These are phyloP conservation scores for Brassica incana DNA, from an alignment of 345 rosid genomes.

Conservation along the genomic window DNA sequence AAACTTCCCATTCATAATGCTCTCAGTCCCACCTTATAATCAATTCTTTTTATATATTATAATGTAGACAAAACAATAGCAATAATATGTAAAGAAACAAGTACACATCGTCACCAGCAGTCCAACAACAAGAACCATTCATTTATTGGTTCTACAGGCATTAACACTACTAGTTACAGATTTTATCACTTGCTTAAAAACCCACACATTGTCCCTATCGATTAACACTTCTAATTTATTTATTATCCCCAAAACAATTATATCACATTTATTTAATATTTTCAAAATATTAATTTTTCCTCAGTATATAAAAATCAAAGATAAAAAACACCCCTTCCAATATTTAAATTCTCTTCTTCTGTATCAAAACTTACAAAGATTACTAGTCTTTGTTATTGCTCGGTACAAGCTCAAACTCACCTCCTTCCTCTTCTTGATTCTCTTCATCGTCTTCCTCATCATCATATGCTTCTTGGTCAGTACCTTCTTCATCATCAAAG, in stretches of 20 bases:
- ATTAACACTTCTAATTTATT: conserved; percentile 1
- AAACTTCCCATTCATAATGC: too few relatives aligned
- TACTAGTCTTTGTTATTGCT: conserved; percentile 31
- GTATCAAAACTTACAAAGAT: conserved; percentile 35
- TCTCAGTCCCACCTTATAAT: conserved; percentile 23
- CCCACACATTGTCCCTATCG: conserved; percentile 23
- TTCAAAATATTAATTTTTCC: conserved; percentile 13
- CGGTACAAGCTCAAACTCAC: conserved; percentile 59
- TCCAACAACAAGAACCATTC: conserved; percentile 26
- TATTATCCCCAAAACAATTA: conserved; percentile 14
- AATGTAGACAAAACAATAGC: conserved; percentile 30
- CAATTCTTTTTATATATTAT: neutral
- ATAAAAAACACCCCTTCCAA: conserved; percentile 27
- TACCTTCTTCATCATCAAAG: conserved; percentile 48
- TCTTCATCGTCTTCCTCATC: conserved; percentile 50
- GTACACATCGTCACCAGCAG: conserved; percentile 15
- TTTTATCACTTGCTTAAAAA: neutral
- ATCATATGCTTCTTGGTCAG: conserved; percentile 28
- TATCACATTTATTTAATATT: conserved; percentile 24
- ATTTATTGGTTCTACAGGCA: neutral
- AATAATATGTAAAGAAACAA: conserved; percentile 34
- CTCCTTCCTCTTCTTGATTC: conserved; percentile 56
- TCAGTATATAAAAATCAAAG: conserved; percentile 33
- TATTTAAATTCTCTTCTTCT: conserved; percentile 28
- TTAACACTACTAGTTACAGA: neutral